Conservation (phyloP, 768 basidiomycete species). For the Lactifluus pinguis region DNA sequence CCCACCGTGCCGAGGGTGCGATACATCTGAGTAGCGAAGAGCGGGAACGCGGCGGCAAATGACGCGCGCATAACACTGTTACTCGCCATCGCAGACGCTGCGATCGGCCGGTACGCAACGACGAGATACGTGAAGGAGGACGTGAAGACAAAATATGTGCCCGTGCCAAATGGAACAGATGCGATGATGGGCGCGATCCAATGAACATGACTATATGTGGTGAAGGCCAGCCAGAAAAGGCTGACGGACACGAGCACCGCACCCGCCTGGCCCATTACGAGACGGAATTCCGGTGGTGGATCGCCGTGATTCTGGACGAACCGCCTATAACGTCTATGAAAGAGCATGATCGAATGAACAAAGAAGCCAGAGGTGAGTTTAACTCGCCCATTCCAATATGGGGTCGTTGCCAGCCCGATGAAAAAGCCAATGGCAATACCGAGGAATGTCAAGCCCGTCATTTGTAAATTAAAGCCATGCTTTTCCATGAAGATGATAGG, state of each 20-base stretch:
- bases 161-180: constrained; percentile 37
- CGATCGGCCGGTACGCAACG: constrained; percentile 41
- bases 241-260: constrained; percentile 52
- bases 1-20: constrained; percentile 28
- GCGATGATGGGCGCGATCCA: constrained; percentile 42
- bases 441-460: constrained; percentile 39
- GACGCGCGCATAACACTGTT: constrained; percentile 40
- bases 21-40: constrained; percentile 34
- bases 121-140: constrained; percentile 55
- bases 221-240: constrained; percentile 32
- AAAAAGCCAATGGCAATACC: constrained; percentile 45
- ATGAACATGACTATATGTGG: constrained; percentile 34
- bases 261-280: background rate
- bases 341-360: background rate
- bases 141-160: constrained; percentile 54
- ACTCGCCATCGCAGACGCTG: constrained; percentile 57
- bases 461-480: constrained; percentile 47
- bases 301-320: background rate
- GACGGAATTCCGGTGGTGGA: constrained; percentile 4
- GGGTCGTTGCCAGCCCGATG: background rate
- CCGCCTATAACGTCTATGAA: background rate
- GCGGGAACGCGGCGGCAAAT: constrained; percentile 33
- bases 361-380: background rate
- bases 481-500: constrained; percentile 39
- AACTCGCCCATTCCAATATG: background rate